phyloP scores from a whole-genome alignment of 108 stramenopile species.

The Cyclostephanos invisitatus region DNA sequence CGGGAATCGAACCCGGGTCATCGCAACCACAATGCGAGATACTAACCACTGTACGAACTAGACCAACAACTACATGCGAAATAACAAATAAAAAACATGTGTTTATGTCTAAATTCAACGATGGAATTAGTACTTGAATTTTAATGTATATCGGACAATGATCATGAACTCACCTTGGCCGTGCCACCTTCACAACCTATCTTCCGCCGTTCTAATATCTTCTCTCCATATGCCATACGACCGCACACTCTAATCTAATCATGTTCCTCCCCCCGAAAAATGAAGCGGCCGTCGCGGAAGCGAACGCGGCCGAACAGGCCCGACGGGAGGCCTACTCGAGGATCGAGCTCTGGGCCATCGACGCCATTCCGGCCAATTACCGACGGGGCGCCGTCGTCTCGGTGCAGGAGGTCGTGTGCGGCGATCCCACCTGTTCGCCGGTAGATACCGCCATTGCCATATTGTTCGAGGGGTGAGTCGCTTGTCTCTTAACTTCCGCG shows the following conservation, averaged over 20 bases:
- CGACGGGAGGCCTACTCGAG: slow-evolving; percentile 47
- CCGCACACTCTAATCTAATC: neutral
- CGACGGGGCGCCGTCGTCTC: slow-evolving; percentile 59
- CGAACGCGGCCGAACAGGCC: slow-evolving; percentile 38
- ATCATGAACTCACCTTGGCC: too few relatives aligned
- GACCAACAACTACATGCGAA: slow-evolving; percentile 4
- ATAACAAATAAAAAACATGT: neutral
- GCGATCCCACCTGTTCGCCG: slow-evolving; percentile 85
- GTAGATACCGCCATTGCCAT: slow-evolving; percentile 84
- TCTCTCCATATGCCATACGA: neutral
- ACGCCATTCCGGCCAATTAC: slow-evolving; percentile 61
- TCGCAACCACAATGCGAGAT: slow-evolving; percentile 54
- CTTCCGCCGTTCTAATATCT: too few relatives aligned
- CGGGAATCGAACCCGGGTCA: slow-evolving; percentile 58
- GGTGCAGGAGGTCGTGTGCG: slow-evolving; percentile 85
- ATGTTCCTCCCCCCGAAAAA: slow-evolving; percentile 76
- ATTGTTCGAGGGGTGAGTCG: slow-evolving; percentile 53
- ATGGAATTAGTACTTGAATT: too few relatives aligned
- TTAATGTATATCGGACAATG: too few relatives aligned
- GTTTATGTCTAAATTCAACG: neutral
- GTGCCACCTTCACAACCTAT: too few relatives aligned
- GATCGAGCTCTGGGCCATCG: slow-evolving; percentile 68
- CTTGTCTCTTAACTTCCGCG: neutral
- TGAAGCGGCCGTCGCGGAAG: slow-evolving; percentile 32
- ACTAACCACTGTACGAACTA: slow-evolving; percentile 61